These are phyloP conservation scores for Hanseniaspora mollemarum DNA, from an alignment of 805 yeast genomes.

Conservation along the genomic window DNA sequence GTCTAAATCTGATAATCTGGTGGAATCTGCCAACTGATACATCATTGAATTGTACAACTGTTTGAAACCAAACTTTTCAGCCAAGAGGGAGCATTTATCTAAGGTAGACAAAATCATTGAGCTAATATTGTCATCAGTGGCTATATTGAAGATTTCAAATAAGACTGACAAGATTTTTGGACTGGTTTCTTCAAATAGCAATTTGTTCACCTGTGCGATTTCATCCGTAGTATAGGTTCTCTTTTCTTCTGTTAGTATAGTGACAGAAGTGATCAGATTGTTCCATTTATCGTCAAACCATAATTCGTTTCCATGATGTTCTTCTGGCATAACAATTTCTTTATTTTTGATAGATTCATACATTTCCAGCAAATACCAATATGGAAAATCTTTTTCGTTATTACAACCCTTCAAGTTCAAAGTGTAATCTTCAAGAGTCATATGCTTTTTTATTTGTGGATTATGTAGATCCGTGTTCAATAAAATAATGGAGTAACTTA, in stretches of 20 bases:
- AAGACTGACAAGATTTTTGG: slow-evolving; percentile 59
- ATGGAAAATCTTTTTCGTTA: slow-evolving; percentile 65
- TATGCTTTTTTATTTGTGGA: slow-evolving; percentile 82
- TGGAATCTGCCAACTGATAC: slow-evolving; percentile 53
- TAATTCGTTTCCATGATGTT: slow-evolving; percentile 83
- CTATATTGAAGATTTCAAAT: slow-evolving; percentile 69
- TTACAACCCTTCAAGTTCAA: slow-evolving; percentile 71
- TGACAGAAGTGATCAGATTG: slow-evolving; percentile 41
- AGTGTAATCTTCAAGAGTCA: slow-evolving; percentile 76
- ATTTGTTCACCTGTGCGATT: slow-evolving; percentile 52
- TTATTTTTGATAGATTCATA: slow-evolving; percentile 68
- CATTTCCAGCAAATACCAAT: slow-evolving; percentile 72
- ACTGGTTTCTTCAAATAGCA: slow-evolving; percentile 55
- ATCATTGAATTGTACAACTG: slow-evolving; percentile 55
- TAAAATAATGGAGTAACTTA: slow-evolving; percentile 87
- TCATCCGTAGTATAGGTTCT: slow-evolving; percentile 22
- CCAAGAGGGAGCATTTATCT: slow-evolving; percentile 72
- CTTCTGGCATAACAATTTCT: slow-evolving; percentile 96
- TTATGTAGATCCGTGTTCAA: slow-evolving; percentile 87
- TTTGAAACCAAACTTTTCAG: slow-evolving; percentile 49
- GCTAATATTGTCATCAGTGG: slow-evolving; percentile 80
- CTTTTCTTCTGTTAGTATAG: slow-evolving; percentile 27
- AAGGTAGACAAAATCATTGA: slow-evolving; percentile 78
- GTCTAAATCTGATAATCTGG: slow-evolving; percentile 44
- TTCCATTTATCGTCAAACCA: slow-evolving; percentile 88